Base-by-base conservation (phyloP, 2,329 filamentous ascomycete genomes). In the Arthrobotrys megalospora region DNA sequence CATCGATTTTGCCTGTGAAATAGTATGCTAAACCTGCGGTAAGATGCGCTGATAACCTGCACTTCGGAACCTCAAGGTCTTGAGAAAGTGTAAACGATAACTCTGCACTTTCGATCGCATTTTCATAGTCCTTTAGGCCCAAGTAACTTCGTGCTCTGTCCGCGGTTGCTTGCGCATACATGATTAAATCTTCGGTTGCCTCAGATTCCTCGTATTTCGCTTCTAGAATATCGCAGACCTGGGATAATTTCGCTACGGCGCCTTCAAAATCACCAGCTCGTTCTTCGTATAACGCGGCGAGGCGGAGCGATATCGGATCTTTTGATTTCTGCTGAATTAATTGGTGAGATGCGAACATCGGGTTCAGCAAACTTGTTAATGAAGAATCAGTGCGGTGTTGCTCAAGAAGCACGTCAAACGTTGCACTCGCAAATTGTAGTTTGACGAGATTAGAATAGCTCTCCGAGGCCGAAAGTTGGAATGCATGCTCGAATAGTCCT, bases 401-500 rank as follows among this genome's bases (percentile, higher is more conserved):
- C 1, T 88, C 87, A 12, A 93, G 84, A 6, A 97, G 87, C 80
- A 93, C 88, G 82, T 99, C 95, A 83, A 99, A 98, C 58, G 92
- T 87, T 0, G 93, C 92, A 0, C 91, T 86, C 0, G 93, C 88
- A 83, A 94, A 98, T 83, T 95, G 89, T 83, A 94, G 92, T 0
- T 91, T 90, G 3, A 93, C 86, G 1, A 91, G 84, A 0, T 91
- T 91, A 0, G 92, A 92, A 0, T 93, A 91, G 58, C 80, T 79
- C 60, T 81, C 81, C 11, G 80, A 73, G 55, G 93, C 92, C 0
- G 93, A 91, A 60, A 99, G 95, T 80, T 97, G 94, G 86, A 97
- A 96, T 0, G 96, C 95, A 83, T 99, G 96, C 0, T 93, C 94
- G 83, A 97, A 97, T 8, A 98, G 88, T 10, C 91, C 90, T 21